Evolutionary conservation across 192 early-diverging fungal genomes (phyloP).

Genomic region (Anaeromyces robustus): DNA sequence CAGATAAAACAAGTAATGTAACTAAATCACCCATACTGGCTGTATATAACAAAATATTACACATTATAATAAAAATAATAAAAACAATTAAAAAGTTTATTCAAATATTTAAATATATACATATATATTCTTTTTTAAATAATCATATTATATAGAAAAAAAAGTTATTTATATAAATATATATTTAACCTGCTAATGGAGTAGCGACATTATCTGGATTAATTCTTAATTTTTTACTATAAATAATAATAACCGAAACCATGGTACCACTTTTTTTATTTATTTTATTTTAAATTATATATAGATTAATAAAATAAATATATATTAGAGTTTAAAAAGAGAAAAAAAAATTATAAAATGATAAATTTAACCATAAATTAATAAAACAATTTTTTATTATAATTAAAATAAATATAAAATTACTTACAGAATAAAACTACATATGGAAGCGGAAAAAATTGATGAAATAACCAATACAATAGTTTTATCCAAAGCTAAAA

Average conservation of each 20-base stretch:
- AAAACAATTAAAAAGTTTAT: no score
- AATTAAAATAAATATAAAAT: no score
- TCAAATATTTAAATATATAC: no score
- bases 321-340: no score
- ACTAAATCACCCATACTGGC: constrained; percentile 59
- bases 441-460: constrained; percentile 19
- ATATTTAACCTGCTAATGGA: constrained; percentile 29
- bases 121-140: background rate
- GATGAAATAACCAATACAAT: constrained; percentile 10
- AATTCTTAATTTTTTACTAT: constrained; percentile 37
- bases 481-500: background rate
- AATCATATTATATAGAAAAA: no score
- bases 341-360: no score
- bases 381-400: no score
- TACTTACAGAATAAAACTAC: constrained; percentile 41
- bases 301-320: constrained; percentile 56
- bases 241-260: background rate
- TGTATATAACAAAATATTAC: no score
- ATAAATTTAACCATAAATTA: no score
- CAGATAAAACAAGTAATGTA: constrained; percentile 48
- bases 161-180: background rate
- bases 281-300: constrained; percentile 29
- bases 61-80: no score
- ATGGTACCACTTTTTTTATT: background rate
- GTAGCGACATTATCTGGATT: constrained; percentile 77